A percentile compares a stretch with the other conserved stretches of the same genome.
Conservation (phyloP, 768 basidiomycete species). For the Mrakia frigida region DNA sequence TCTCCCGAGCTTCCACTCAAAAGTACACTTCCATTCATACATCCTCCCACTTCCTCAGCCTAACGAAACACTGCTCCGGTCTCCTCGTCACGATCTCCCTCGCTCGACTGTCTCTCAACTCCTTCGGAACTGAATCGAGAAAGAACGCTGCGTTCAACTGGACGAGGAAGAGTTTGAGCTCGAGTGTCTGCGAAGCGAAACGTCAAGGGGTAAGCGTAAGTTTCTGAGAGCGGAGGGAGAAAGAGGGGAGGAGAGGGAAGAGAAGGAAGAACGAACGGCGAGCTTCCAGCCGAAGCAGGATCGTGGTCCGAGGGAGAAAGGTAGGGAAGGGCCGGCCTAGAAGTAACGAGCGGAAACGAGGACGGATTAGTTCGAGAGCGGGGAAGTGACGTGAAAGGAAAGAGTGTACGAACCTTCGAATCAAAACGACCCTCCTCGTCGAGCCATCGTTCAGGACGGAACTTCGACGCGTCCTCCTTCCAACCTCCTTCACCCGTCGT, state of each 20-base stretch:
- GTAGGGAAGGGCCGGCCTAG: background rate
- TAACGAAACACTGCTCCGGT: slow-evolving; percentile 9
- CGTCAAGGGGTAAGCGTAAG: background rate
- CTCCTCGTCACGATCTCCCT: slow-evolving; percentile 3
- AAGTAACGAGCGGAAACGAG: background rate
- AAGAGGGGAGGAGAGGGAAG: background rate
- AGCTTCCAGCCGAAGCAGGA: slow-evolving; percentile 3
- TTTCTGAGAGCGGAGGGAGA: too few species aligned
- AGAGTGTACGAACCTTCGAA: background rate
- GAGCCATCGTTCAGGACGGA: slow-evolving; percentile 14
- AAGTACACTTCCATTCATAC: too few species aligned
- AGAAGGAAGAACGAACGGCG: background rate
- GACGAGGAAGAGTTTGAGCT: slow-evolving; percentile 16
- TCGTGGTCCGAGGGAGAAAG: slow-evolving; percentile 5
- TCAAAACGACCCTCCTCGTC: slow-evolving; percentile 3
- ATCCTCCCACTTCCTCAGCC: slow-evolving; percentile 10
- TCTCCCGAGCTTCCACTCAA: too few species aligned
- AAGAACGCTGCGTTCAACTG: slow-evolving; percentile 2
- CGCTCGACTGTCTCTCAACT: background rate
- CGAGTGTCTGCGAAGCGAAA: background rate
- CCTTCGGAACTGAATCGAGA: slow-evolving; percentile 11
- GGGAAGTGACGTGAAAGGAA: background rate
- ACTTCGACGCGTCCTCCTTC: slow-evolving; percentile 9
- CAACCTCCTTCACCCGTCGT: background rate
- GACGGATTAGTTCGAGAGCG: background rate